Evolutionary conservation across 495 filamentous ascomycete genomes (phyloP), one percentile per base, ranked within the genome.

Genomic region (Aspergillus ostianus): DNA sequence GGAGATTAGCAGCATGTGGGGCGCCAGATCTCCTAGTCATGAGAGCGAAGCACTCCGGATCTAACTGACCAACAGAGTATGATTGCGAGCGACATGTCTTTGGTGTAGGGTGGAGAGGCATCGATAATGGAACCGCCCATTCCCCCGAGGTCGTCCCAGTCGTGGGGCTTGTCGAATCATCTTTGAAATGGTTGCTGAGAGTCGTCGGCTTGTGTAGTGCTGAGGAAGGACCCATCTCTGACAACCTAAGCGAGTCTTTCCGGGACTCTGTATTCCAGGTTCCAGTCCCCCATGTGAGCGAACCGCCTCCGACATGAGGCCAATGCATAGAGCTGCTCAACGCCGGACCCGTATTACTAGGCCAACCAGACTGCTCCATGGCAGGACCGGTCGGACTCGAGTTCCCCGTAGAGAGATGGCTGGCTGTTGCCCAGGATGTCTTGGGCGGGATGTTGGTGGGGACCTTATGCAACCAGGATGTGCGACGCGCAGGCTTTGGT

Each of bases 21-120:
- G 65, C 67, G 19, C 79, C 70, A 48, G 78, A 63, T 60, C 81
- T 75, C 54, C 75, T 75, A 17, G 83, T 68, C 61, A 76, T 71
- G 29, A 79, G 59, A 41, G 61, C 74, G 57, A 74, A 58, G 41
- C 70, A 70, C 51, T 96, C 91, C 7, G 87, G 82, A 27, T 96
- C 92, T 60, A 90, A 73, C 70, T 98, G 94, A 26, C 94, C 94
- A 27, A 97, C 93, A 2, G 93, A 97, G 71, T 97, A 98, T 6
- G 94, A 98, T 74, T 96, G 91, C 13, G 94, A 98, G 30, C 94
- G 89, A 66, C 95, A 95, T 1, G 90, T 93, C 68, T 96, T 94
- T 9, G 89, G 90, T 1, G 92, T 94, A 4, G 92, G 92, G 60
- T 96, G 90, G 15, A 97, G 78, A 4, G 92, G 93, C 58, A 96